Conservation (phyloP, 2,329 filamentous ascomycete species). For the Podosphaera fusca region DNA sequence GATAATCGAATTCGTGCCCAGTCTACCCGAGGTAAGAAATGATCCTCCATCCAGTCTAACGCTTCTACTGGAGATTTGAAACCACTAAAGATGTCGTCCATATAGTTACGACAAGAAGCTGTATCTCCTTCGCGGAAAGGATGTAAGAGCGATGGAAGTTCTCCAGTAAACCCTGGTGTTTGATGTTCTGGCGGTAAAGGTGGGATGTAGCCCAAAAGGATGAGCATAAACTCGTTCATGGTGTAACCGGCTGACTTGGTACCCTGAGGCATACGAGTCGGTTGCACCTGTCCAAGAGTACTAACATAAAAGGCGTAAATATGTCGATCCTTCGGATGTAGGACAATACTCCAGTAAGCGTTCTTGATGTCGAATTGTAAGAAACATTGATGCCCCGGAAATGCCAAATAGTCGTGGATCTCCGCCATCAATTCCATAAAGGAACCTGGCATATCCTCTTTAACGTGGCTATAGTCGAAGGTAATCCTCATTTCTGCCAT, state of each 20-base stretch:
- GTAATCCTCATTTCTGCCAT: background rate
- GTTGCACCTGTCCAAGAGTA: background rate
- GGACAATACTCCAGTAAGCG: background rate
- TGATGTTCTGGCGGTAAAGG: background rate
- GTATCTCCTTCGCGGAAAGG: background rate
- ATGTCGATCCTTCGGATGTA: background rate
- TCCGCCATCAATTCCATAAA: too few species aligned
- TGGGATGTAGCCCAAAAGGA: background rate
- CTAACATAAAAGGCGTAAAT: background rate
- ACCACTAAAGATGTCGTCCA: background rate
- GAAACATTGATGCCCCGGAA: background rate
- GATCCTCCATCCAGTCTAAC: background rate
- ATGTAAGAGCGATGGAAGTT: background rate
- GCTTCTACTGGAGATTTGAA: background rate
- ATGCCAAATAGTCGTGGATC: background rate
- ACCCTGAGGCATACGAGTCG: background rate
- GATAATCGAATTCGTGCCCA: background rate
- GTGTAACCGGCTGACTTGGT: background rate
- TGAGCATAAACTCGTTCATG: background rate
- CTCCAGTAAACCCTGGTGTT: background rate
- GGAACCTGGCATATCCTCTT: too few species aligned
- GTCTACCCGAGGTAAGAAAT: background rate
- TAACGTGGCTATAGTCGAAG: too few species aligned
- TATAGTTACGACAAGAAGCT: background rate
- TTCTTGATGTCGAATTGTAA: background rate